phyloP scores from a whole-genome alignment of 805 yeast genomes.

The Saccharomycopsis javanensis region DNA sequence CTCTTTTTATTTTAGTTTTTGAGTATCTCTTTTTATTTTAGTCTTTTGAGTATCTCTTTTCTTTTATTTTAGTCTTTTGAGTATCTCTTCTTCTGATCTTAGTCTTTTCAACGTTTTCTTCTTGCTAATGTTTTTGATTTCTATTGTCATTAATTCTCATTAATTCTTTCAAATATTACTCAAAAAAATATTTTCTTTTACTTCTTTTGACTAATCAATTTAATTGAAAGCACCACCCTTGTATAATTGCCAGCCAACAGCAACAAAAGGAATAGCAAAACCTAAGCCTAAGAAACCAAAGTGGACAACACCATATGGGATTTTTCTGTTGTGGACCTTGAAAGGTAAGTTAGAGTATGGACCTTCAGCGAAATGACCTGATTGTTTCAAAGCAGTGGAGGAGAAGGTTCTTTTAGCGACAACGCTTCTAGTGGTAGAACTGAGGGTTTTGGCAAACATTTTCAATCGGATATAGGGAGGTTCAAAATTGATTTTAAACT shows the following conservation, averaged over 20 bases:
- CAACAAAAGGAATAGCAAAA: slow-evolving; percentile 67
- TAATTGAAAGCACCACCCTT: slow-evolving; percentile 52
- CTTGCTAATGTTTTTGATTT: too few relatives aligned
- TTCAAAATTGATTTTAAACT: too few relatives aligned
- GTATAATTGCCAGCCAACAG: slow-evolving; percentile 73
- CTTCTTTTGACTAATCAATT: background rate
- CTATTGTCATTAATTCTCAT: too few relatives aligned
- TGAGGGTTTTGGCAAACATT: slow-evolving; percentile 28
- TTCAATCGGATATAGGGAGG: slow-evolving; percentile 2
- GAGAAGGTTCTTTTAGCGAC: slow-evolving; percentile 40
- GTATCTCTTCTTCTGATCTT: too few relatives aligned
- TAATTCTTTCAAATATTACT: too few relatives aligned
- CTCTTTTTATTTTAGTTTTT: too few relatives aligned
- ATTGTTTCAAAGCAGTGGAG: slow-evolving; percentile 40
- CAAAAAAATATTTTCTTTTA: too few relatives aligned
- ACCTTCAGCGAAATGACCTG: slow-evolving; percentile 63
- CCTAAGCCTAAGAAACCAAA: slow-evolving; percentile 70
- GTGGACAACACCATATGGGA: slow-evolving; percentile 78
- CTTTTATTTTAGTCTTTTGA: too few relatives aligned
- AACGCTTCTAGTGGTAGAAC: slow-evolving; percentile 17
- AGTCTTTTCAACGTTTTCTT: too few relatives aligned
- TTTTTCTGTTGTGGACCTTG: slow-evolving; percentile 85
- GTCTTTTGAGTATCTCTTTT: too few relatives aligned
- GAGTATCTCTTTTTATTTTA: too few relatives aligned
- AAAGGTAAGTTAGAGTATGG: slow-evolving; percentile 90